Evolutionary conservation across 495 filamentous ascomycete genomes (phyloP).

Genomic region (Penicillium manginii): DNA sequence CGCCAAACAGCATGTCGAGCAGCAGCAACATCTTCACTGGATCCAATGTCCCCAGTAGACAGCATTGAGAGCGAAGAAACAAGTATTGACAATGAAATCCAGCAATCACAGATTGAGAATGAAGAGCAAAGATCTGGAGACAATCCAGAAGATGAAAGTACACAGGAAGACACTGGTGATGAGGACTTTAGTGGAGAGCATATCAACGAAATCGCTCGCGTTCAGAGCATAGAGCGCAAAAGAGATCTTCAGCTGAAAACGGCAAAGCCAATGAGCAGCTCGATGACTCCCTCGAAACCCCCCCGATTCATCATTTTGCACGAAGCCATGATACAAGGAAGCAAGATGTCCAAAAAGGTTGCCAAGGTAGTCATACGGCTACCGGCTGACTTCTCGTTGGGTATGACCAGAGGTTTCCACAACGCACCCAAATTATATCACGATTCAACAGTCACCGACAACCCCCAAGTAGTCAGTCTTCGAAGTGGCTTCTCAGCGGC

Average conservation of each 20-base stretch:
- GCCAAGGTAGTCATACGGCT: slow-evolving; percentile 71
- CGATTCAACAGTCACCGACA: slow-evolving; percentile 69
- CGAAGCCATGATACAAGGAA: slow-evolving; percentile 40
- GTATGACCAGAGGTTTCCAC: slow-evolving; percentile 80
- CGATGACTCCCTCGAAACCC: slow-evolving; percentile 6
- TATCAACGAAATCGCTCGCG: slow-evolving; percentile 7
- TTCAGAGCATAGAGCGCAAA: slow-evolving; percentile 17
- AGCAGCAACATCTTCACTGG: background rate
- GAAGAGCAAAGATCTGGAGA: background rate
- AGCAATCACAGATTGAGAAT: background rate
- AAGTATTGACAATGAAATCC: background rate
- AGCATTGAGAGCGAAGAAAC: background rate
- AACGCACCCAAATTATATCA: slow-evolving; percentile 81
- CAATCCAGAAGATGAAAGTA: background rate
- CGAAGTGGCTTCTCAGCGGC: slow-evolving; percentile 67
- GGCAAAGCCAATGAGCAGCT: slow-evolving; percentile 17
- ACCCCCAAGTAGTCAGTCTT: slow-evolving; percentile 71
- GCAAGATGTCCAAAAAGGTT: slow-evolving; percentile 56
- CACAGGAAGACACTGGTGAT: background rate
- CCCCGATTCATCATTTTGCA: slow-evolving; percentile 6
- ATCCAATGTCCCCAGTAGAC: background rate
- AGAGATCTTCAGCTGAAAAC: slow-evolving; percentile 19
- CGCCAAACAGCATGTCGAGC: slow-evolving; percentile 16
- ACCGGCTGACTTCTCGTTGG: slow-evolving; percentile 79
- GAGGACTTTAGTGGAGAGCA: slow-evolving; percentile 1